These are phyloP conservation scores for Diplogelasinospora grovesii DNA, from an alignment of 495 filamentous ascomycete genomes.

Conservation along the genomic window DNA sequence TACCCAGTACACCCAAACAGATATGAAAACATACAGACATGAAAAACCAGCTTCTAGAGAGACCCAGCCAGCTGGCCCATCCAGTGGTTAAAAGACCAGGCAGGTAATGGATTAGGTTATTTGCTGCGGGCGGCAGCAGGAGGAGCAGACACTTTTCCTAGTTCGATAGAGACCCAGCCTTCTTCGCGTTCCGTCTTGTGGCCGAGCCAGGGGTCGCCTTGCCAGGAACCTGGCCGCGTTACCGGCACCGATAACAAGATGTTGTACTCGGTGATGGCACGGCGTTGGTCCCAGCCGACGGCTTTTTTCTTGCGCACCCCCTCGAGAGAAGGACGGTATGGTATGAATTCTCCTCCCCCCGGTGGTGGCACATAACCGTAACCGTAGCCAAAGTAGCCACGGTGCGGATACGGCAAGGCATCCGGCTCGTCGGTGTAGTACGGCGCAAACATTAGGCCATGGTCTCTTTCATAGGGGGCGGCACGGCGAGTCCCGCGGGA, in stretches of 20 bases:
- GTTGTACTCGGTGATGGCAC: not conserved
- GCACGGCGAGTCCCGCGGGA: conserved; percentile 1
- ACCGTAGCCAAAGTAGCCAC: too few species aligned
- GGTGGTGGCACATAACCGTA: too few species aligned
- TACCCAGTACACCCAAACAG: too few species aligned
- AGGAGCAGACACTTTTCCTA: too few species aligned
- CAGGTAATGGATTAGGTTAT: too few species aligned
- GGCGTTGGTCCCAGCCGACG: conserved; percentile 9
- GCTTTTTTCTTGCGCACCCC: conserved; percentile 5
- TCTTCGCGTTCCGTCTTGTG: conserved; percentile 1
- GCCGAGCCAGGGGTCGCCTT: conserved; percentile 1
- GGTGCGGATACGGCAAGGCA: too few species aligned
- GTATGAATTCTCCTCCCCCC: not conserved
- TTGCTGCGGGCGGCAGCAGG: too few species aligned
- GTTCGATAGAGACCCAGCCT: conserved; percentile 7
- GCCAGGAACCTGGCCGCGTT: conserved; percentile 1
- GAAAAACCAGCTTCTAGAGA: too few species aligned
- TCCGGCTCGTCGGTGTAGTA: conserved; percentile 5
- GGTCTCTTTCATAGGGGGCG: conserved; percentile 26
- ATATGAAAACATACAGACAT: too few species aligned
- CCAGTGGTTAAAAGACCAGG: too few species aligned
- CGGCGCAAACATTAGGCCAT: conserved; percentile 8
- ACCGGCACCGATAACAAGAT: not conserved
- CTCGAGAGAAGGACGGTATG: conserved; percentile 1
- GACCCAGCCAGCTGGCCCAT: too few species aligned